Percentiles rank a stretch among this genome's conserved stretches.
Conservation (phyloP, 228 moss, liverwort and hornwort genomes). For the Sphagnum magellanicum region DNA sequence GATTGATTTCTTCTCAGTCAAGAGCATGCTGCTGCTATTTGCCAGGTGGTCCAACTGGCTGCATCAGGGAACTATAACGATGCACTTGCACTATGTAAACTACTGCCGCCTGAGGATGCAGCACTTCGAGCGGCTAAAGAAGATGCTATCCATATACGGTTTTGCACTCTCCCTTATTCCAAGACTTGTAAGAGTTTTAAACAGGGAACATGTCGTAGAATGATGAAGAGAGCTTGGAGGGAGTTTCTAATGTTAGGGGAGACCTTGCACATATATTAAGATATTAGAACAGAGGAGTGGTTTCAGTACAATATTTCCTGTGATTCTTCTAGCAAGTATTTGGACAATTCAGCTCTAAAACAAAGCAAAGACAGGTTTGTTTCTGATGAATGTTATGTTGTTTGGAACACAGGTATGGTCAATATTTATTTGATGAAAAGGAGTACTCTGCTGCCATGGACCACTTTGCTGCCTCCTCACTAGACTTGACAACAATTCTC, state of each 20-base stretch:
- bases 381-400: not conserved
- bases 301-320: too few relatives aligned
- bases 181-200: too few relatives aligned
- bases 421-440: slow-evolving; percentile 76
- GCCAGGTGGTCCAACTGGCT: slow-evolving; percentile 81
- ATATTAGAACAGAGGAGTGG: too few relatives aligned
- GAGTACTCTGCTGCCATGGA: slow-evolving; percentile 84
- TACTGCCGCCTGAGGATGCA: slow-evolving; percentile 90
- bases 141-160: slow-evolving; percentile 83
- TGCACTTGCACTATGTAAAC: slow-evolving; percentile 77
- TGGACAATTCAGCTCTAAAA: too few relatives aligned
- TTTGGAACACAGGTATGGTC: slow-evolving; percentile 62
- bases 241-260: too few relatives aligned
- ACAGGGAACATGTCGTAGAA: too few relatives aligned
- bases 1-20: not conserved
- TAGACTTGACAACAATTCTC: slow-evolving; percentile 77
- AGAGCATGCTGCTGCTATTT: too few relatives aligned
- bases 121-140: slow-evolving; percentile 86
- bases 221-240: too few relatives aligned
- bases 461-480: slow-evolving; percentile 90
- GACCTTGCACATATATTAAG: too few relatives aligned
- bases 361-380: too few relatives aligned
- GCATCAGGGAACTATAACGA: slow-evolving; percentile 88
- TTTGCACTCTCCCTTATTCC: not conserved
- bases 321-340: too few relatives aligned